These are phyloP conservation scores for Skeletonema tropicum DNA, from an alignment of 108 stramenopile genomes.

Conservation along the genomic window DNA sequence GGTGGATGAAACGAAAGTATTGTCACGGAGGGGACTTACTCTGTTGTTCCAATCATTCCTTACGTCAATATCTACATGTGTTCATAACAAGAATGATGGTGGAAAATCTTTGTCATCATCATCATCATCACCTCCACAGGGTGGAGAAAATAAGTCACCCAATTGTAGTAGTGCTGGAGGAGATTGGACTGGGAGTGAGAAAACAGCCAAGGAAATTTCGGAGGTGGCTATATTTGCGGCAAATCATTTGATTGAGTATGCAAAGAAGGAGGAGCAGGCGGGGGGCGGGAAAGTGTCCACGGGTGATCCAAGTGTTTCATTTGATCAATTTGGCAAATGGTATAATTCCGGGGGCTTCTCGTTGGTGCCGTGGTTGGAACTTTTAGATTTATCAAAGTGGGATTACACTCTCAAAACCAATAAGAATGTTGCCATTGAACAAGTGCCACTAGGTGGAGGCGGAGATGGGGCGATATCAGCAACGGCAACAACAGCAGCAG, in stretches of 20 bases:
- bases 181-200: slow-evolving; percentile 47
- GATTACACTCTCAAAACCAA: slow-evolving; percentile 29
- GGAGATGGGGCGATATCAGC: neutral
- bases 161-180: slow-evolving; percentile 11
- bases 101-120: neutral
- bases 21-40: slow-evolving; percentile 39
- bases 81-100: slow-evolving; percentile 38
- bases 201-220: slow-evolving; percentile 67
- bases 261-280: slow-evolving; percentile 21
- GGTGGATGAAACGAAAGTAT: slow-evolving; percentile 21
- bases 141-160: slow-evolving; percentile 28
- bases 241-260: slow-evolving; percentile 62
- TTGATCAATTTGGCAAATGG: slow-evolving; percentile 81
- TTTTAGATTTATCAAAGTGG: slow-evolving; percentile 84
- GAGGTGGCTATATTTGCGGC: slow-evolving; percentile 78
- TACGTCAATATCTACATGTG: slow-evolving; percentile 66
- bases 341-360: slow-evolving; percentile 76
- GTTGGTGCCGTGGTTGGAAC: slow-evolving; percentile 86
- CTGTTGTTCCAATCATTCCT: slow-evolving; percentile 73
- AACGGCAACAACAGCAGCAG: neutral
- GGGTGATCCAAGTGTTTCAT: slow-evolving; percentile 44
- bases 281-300: neutral
- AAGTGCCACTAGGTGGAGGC: slow-evolving; percentile 1
- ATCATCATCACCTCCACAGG: slow-evolving; percentile 9
- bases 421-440: slow-evolving; percentile 4